These are phyloP conservation scores for Gracilaria gracilis DNA, from an alignment of 23 red algal genomes.

Conservation along the genomic window DNA sequence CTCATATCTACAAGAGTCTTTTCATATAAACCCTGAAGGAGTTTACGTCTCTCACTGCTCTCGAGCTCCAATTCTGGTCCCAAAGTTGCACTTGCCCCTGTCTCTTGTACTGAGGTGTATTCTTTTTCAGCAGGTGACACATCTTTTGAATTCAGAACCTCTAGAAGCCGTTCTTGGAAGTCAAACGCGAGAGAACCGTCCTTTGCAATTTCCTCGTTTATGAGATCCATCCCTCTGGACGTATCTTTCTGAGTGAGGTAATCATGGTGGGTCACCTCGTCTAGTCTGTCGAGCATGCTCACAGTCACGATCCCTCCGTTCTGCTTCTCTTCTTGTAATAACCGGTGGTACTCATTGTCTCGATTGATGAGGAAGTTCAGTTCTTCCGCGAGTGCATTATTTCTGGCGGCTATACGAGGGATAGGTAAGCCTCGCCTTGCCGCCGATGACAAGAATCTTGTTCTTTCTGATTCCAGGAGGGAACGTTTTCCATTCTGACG, in stretches of 20 bases:
- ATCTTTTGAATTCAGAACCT: not conserved
- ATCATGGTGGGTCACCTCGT: conserved; percentile 9
- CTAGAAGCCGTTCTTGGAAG: conserved; percentile 4
- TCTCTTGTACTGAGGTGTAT: too few relatives aligned
- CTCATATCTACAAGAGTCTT: not conserved
- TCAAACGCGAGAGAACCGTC: conserved; percentile 7
- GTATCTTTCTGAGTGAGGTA: conserved; percentile 28
- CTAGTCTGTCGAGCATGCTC: conserved; percentile 36
- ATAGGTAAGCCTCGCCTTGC: conserved; percentile 24
- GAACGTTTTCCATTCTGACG: not conserved
- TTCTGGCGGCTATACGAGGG: not conserved
- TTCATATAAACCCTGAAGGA: not conserved
- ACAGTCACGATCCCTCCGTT: conserved; percentile 24
- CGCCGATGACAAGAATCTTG: conserved; percentile 32
- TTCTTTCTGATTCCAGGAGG: conserved; percentile 20
- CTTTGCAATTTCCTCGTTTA: conserved; percentile 25
- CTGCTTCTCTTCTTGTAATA: conserved; percentile 1
- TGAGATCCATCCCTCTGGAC: conserved; percentile 6
- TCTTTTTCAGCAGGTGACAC: not conserved
- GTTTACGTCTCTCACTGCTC: not conserved
- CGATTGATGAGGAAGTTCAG: conserved; percentile 17
- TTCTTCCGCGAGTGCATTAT: not conserved
- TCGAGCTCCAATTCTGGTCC: conserved; percentile 1
- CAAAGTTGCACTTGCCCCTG: not conserved
- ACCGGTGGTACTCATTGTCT: conserved; percentile 9